These are phyloP conservation scores for Santalum album DNA, from an alignment of 164 flowering plant genomes.

Conservation along the genomic window DNA sequence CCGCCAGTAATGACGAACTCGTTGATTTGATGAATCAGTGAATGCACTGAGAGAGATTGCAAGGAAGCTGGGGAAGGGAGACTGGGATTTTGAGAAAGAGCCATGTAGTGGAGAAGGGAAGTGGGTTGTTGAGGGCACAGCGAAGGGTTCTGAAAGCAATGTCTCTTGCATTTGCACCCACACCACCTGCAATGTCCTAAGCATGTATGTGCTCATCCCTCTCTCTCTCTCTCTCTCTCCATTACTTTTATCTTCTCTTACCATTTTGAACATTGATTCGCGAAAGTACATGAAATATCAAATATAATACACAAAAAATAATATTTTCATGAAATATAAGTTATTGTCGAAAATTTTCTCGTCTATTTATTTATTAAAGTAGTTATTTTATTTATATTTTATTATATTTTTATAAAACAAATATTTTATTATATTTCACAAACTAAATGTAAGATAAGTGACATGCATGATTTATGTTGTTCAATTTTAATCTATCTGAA, in stretches of 20 bases:
- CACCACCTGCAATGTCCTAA: conserved; percentile 45
- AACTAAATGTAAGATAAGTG: too few relatives aligned
- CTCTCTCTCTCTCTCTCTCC: neutral
- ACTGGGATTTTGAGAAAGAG: conserved; percentile 47
- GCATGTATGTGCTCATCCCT: conserved; percentile 24
- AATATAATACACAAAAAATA: too few relatives aligned
- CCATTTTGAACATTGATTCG: too few relatives aligned
- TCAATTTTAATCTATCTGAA: too few relatives aligned
- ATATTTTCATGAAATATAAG: too few relatives aligned
- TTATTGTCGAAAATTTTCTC: too few relatives aligned
- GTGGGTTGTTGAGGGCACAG: conserved; percentile 20
- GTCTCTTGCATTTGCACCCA: conserved; percentile 51
- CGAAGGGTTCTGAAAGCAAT: conserved; percentile 37
- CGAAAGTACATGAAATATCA: too few relatives aligned
- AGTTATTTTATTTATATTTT: too few relatives aligned
- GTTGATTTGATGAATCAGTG: conserved; percentile 28
- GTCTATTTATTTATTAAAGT: too few relatives aligned
- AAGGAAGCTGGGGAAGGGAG: conserved; percentile 43
- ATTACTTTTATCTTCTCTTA: neutral
- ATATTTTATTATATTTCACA: too few relatives aligned
- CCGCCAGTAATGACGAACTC: neutral
- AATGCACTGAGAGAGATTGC: conserved; percentile 42
- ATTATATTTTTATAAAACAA: too few relatives aligned
- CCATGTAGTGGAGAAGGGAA: conserved; percentile 49
- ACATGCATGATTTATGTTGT: too few relatives aligned